These are phyloP conservation scores for Cercophora scortea DNA, from an alignment of 495 filamentous ascomycete species.

Conservation along the genomic window DNA sequence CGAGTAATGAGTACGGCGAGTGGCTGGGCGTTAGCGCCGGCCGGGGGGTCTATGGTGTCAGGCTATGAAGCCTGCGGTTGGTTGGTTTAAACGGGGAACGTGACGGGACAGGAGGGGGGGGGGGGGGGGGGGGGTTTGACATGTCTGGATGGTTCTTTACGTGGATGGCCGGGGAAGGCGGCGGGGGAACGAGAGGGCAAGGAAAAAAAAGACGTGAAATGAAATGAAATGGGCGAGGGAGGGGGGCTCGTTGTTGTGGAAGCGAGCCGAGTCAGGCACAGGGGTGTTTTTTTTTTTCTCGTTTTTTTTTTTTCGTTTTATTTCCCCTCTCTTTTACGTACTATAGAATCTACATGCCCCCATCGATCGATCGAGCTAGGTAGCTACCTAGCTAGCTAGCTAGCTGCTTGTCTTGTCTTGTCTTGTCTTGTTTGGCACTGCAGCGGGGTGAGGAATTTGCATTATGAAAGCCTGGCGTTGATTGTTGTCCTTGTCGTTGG, in stretches of 20 bases:
- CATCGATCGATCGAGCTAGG: neutral
- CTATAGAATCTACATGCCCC: neutral
- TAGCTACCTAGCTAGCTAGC: neutral
- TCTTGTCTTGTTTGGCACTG: neutral
- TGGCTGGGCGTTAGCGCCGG: conserved; percentile 94
- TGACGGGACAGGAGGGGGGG: neutral
- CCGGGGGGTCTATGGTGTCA: conserved; percentile 74
- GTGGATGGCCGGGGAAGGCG: neutral
- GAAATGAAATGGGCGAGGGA: neutral
- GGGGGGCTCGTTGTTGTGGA: neutral
- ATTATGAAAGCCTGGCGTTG: conserved; percentile 5
- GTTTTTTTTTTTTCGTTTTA: too few species aligned
- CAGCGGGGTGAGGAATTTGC: neutral
- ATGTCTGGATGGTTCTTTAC: too few species aligned
- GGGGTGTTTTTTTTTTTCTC: too few species aligned
- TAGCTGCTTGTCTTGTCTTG: too few species aligned
- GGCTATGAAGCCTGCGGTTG: conserved; percentile 6
- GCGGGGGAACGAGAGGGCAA: neutral
- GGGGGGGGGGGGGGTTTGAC: too few species aligned
- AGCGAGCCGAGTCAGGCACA: neutral
- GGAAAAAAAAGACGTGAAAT: neutral
- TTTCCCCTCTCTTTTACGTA: too few species aligned
- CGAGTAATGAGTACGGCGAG: conserved; percentile 67
- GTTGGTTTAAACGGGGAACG: neutral
- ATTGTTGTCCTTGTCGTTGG: neutral